Percentiles rank a stretch among this genome's conserved stretches.
Evolutionary conservation across 192 early-diverging fungal species (phyloP).

Genomic region (Allomyces arbusculus): DNA sequence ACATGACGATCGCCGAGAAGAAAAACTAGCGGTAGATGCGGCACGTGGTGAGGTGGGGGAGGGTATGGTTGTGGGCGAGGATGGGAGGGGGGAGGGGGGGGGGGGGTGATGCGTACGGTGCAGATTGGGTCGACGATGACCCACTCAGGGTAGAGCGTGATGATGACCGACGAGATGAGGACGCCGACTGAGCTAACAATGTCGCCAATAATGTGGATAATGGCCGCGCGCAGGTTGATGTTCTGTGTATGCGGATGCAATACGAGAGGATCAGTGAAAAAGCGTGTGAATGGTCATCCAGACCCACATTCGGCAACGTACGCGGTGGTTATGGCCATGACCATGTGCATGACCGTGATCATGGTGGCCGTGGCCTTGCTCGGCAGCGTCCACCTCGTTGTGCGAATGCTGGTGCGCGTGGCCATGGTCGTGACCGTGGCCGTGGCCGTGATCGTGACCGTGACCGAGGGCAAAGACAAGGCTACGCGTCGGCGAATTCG

Average conservation of each 20-base stretch:
- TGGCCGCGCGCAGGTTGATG: slow-evolving; percentile 26
- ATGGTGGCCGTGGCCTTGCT: slow-evolving; percentile 14
- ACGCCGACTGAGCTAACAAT: slow-evolving; percentile 36
- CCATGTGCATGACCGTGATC: slow-evolving; percentile 17
- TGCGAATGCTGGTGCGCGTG: slow-evolving; percentile 8
- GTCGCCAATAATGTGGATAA: slow-evolving; percentile 18
- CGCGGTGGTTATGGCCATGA: slow-evolving; percentile 19
- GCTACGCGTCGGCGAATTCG: slow-evolving; percentile 11
- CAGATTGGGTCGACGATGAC: slow-evolving; percentile 58
- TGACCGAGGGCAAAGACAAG: slow-evolving; percentile 33
- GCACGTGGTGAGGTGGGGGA: too few species aligned
- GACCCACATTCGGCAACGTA: too few species aligned
- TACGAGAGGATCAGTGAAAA: too few species aligned
- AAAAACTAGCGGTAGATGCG: slow-evolving; percentile 32
- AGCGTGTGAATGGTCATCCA: too few species aligned
- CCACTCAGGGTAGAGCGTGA: slow-evolving; percentile 30
- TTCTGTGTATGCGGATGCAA: slow-evolving; percentile 9
- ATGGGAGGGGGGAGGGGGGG: too few species aligned
- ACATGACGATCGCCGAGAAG: slow-evolving; percentile 54
- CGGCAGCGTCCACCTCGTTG: slow-evolving; percentile 9
- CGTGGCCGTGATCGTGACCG: slow-evolving; percentile 24
- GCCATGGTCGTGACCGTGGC: slow-evolving; percentile 7
- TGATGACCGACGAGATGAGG: slow-evolving; percentile 47
- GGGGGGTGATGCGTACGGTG: slow-evolving; percentile 12
- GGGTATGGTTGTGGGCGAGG: too few species aligned